Evolutionary conservation across 2,329 filamentous ascomycete genomes (phyloP).

Genomic region (Botrytis hyacinthi): DNA sequence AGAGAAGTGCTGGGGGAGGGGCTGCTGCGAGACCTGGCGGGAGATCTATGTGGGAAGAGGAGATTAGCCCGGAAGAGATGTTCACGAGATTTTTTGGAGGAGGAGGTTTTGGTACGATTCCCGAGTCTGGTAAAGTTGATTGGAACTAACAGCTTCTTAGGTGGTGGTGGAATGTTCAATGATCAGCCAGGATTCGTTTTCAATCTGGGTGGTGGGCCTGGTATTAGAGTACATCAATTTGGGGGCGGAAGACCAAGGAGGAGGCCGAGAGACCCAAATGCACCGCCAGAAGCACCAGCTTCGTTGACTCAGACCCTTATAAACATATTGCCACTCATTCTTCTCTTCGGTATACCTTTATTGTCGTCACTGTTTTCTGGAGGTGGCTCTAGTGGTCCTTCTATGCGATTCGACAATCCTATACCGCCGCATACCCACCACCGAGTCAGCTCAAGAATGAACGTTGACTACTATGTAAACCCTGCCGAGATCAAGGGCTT

Average conservation of each 20-base stretch:
- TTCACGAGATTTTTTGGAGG: conserved; percentile 96
- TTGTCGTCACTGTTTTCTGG: conserved; percentile 74
- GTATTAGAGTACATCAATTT: conserved; percentile 93
- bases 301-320: conserved; percentile 56
- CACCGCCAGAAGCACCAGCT: conserved; percentile 47
- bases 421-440: conserved; percentile 69
- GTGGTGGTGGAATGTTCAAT: conserved; percentile 59
- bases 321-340: conserved; percentile 79
- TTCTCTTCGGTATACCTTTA: conserved; percentile 84
- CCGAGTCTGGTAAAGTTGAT: not conserved
- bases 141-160: conserved; percentile 23
- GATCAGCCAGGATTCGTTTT: conserved; percentile 88
- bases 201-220: conserved; percentile 88
- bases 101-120: conserved; percentile 49
- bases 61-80: conserved; percentile 94
- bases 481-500: conserved; percentile 73
- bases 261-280: conserved; percentile 66
- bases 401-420: conserved; percentile 72
- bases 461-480: conserved; percentile 82
- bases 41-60: conserved; percentile 73
- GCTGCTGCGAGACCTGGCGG: conserved; percentile 46
- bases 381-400: conserved; percentile 57
- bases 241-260: conserved; percentile 75
- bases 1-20: conserved; percentile 39
- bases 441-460: conserved; percentile 67